phyloP scores from a whole-genome alignment of 441 rosid species.

The Pelargonium exstipulatum region DNA sequence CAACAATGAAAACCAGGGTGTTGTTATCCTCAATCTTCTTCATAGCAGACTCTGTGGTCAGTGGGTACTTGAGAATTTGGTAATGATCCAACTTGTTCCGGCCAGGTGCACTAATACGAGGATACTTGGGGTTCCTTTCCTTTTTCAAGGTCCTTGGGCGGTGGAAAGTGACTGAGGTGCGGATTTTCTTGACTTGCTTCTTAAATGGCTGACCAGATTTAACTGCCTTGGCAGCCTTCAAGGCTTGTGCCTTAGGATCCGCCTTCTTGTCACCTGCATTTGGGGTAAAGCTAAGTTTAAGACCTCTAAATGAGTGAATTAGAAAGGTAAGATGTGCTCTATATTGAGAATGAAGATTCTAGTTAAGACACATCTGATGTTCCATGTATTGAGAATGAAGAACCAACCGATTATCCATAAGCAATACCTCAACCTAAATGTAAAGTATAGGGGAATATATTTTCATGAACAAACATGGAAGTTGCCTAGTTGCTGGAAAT shows the following conservation, averaged over 20 bases:
- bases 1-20: constrained; percentile 89
- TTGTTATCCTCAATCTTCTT: constrained; percentile 93
- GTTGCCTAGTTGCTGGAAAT: too few relatives aligned
- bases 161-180: constrained; percentile 15
- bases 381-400: too few relatives aligned
- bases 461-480: too few relatives aligned
- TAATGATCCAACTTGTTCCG: constrained; percentile 41
- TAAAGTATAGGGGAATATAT: too few relatives aligned
- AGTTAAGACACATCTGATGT: too few relatives aligned
- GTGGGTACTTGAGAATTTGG: constrained; percentile 36
- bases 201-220: constrained; percentile 4
- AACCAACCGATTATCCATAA: too few relatives aligned
- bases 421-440: too few relatives aligned
- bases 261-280: constrained; percentile 6
- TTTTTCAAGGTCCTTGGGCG: constrained; percentile 28
- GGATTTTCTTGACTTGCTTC: constrained; percentile 16
- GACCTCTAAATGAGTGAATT: not conserved
- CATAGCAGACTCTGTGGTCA: constrained; percentile 81
- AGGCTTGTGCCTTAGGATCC: constrained; percentile 19
- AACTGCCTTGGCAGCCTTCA: constrained; percentile 23
- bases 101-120: constrained; percentile 28
- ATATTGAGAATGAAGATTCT: too few relatives aligned
- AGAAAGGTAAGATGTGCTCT: too few relatives aligned
- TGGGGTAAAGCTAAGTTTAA: not conserved
- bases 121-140: constrained; percentile 31